These are phyloP conservation scores for Spergularia azorica DNA, from an alignment of 179 eudicot species.

Conservation along the genomic window DNA sequence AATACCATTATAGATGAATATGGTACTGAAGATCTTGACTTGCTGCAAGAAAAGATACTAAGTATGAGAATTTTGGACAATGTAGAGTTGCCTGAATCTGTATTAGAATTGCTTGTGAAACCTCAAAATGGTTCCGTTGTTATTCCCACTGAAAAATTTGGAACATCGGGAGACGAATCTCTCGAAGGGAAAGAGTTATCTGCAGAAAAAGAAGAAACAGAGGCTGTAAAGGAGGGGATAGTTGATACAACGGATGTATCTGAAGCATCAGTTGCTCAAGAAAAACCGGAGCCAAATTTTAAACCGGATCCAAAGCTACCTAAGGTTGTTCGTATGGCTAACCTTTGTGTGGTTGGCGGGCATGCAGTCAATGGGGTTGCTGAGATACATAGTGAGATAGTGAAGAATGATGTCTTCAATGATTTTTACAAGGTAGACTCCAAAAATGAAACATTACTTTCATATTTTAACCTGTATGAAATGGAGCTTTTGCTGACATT, in stretches of 20 bases:
- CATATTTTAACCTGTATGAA: neutral
- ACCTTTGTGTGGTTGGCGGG: constrained; percentile 89
- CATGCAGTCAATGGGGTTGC: constrained; percentile 97
- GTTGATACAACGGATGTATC: constrained; percentile 20
- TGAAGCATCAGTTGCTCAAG: constrained; percentile 17
- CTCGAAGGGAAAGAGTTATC: constrained; percentile 26
- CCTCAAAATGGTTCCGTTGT: constrained; percentile 43
- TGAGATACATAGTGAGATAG: constrained; percentile 91
- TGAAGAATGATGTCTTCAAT: constrained; percentile 79
- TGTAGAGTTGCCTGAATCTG: constrained; percentile 58
- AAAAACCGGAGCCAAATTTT: constrained; percentile 33
- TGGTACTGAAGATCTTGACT: constrained; percentile 57
- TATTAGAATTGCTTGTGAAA: constrained; percentile 50
- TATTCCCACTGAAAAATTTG: constrained; percentile 34
- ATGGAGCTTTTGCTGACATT: constrained; percentile 8
- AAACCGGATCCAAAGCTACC: constrained; percentile 59
- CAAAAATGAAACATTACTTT: neutral
- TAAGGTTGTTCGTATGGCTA: constrained; percentile 91
- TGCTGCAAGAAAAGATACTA: constrained; percentile 64
- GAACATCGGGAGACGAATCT: constrained; percentile 28
- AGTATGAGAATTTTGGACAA: constrained; percentile 84
- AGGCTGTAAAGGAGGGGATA: constrained; percentile 33
- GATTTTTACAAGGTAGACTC: constrained; percentile 72
- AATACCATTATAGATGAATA: constrained; percentile 60
- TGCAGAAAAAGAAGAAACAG: constrained; percentile 28